Conservation (phyloP, 2,329 filamentous ascomycete species). For the Diplodia seriata region DNA sequence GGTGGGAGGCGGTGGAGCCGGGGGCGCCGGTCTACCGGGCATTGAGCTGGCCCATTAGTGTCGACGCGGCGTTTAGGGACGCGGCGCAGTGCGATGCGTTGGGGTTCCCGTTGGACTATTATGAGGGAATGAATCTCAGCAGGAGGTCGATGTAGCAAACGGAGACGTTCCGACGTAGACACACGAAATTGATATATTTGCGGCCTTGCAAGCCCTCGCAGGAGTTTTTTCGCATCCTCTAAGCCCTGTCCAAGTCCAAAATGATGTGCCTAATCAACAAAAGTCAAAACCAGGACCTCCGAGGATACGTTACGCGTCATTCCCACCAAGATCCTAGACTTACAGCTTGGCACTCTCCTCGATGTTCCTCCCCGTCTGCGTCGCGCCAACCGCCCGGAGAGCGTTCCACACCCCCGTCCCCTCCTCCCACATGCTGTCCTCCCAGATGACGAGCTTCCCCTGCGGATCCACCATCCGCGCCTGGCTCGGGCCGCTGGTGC, state of each 20-base stretch:
- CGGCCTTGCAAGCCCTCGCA: neutral
- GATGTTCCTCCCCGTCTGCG: conserved; percentile 7
- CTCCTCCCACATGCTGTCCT: conserved; percentile 56
- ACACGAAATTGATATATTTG: neutral
- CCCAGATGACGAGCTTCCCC: conserved; percentile 55
- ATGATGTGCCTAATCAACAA: conserved; percentile 11
- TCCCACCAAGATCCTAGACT: conserved; percentile 12
- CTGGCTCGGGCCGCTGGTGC: conserved; percentile 44
- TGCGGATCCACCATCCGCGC: conserved; percentile 55
- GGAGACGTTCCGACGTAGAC: neutral
- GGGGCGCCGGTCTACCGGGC: conserved; percentile 36
- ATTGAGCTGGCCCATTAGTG: conserved; percentile 38
- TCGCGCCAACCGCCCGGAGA: conserved; percentile 41
- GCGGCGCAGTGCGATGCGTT: conserved; percentile 40
- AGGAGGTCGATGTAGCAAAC: neutral
- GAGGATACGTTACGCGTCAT: neutral
- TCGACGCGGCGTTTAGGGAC: conserved; percentile 39
- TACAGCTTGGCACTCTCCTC: conserved; percentile 32
- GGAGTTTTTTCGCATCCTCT: neutral
- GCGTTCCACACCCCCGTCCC: conserved; percentile 58
- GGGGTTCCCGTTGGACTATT: conserved; percentile 40
- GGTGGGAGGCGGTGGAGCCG: conserved; percentile 36
- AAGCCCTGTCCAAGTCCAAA: conserved; percentile 5
- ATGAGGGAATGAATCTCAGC: conserved; percentile 18
- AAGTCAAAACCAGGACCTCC: neutral